Conservation (phyloP, 306 rosid genomes). For the Rosa persica region DNA sequence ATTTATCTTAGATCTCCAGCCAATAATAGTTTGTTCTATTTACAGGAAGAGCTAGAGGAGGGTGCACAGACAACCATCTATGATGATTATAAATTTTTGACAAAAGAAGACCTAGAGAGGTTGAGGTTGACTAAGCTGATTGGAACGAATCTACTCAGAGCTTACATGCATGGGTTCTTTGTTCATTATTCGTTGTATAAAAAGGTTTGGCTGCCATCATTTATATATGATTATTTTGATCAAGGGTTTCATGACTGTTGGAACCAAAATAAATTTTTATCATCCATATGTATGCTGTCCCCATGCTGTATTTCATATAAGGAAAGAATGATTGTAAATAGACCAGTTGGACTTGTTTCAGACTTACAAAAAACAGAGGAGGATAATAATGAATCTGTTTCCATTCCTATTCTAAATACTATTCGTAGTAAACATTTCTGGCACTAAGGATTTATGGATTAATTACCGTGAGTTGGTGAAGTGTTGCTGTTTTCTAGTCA, state of each 20-base stretch:
- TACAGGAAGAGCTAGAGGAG: slow-evolving; percentile 90
- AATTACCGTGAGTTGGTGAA: neutral
- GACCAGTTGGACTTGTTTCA: neutral
- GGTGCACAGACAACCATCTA: slow-evolving; percentile 66
- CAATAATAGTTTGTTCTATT: slow-evolving; percentile 5
- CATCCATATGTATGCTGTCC: neutral
- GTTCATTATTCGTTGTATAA: slow-evolving; percentile 62
- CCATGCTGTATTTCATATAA: slow-evolving; percentile 9
- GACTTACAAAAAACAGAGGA: neutral
- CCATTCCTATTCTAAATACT: neutral
- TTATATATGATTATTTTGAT: neutral
- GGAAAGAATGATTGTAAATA: neutral
- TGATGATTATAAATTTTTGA: slow-evolving; percentile 74
- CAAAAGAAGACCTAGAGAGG: slow-evolving; percentile 85
- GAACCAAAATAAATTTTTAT: neutral
- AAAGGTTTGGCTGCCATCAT: slow-evolving; percentile 50
- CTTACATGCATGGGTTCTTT: slow-evolving; percentile 89
- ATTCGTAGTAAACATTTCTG: neutral
- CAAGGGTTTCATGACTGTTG: neutral
- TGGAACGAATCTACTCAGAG: slow-evolving; percentile 78
- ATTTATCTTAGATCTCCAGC: slow-evolving; percentile 13
- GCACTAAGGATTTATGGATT: slow-evolving; percentile 1
- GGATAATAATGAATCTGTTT: neutral
- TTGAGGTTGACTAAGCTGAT: slow-evolving; percentile 71
- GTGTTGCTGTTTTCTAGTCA: neutral